Evolutionary conservation across 2,329 filamentous ascomycete genomes (phyloP), one percentile per base, ranked within the genome.

Genomic region (Colletotrichum phormii): DNA sequence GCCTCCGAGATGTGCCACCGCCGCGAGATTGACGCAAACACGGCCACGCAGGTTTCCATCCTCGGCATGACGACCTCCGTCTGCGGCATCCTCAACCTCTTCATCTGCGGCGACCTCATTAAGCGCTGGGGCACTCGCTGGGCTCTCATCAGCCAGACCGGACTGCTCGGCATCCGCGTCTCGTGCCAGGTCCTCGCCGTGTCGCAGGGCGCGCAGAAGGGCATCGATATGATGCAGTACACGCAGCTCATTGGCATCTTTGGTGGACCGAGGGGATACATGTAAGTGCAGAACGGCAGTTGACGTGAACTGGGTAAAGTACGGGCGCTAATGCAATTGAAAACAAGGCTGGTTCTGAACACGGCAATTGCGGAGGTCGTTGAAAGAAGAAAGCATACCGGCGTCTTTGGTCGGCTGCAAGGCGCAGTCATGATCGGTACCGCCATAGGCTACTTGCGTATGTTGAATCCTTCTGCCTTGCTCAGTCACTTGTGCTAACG

Each of bases 201-300:
- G 12, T 81, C 89, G 33, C 84, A 89, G 0, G 92, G 92, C 1
- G 89, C 89, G n/a, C 82, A 82, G 2, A 75, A 83, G 0, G 92
- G 92, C n/a, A 93, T 94, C 76, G 81, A 90, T 15, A 91, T 94
- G 33, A 89, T 94, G 35, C 92, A 94, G 79, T 81, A 82, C 31
- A 92, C 89, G 0, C 92, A 94, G 81, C 81, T 91, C 18, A 91
- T 94, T 66, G 93, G 91, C 0, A 84, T 94, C 18, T 75, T 94
- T 2, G 92, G 92, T 0, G 92, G 92, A 0, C 92, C 92, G 0
- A 88, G 89, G 0, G 92, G 92, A 0, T 94, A 93, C 77, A 87
- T 94, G 82, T 85, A 67, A 74, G 82, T 37, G 26, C 26, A 29
- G 4, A 29, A 29, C 26, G 26, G 26, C 4, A 29, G 26, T 29